A percentile compares a stretch with the other conserved stretches of the same genome.
These are phyloP conservation scores for Penicillium waksmanii DNA, from an alignment of 495 filamentous ascomycete species.

Conservation along the genomic window DNA sequence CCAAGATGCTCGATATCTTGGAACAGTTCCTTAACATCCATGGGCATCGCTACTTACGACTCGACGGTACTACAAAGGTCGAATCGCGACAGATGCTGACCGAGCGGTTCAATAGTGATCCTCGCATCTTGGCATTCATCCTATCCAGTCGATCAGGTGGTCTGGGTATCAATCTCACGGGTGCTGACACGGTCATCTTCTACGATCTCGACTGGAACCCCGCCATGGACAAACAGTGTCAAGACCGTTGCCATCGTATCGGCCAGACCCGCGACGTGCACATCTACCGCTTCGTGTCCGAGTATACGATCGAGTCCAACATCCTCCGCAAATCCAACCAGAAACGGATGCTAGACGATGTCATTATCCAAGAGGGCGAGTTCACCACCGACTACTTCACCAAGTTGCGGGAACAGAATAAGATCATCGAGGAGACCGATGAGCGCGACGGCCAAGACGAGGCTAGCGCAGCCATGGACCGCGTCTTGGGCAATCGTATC, in stretches of 20 bases:
- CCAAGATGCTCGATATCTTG: conserved; percentile 94
- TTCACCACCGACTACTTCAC: conserved; percentile 99
- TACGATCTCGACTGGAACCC: conserved; percentile 99
- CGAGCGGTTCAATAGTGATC: conserved; percentile 95
- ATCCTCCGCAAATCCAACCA: conserved; percentile 96
- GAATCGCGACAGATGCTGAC: conserved; percentile 95
- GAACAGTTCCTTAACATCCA: conserved; percentile 99
- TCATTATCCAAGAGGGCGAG: conserved; percentile 97
- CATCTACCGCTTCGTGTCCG: conserved; percentile 95
- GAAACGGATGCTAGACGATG: conserved; percentile 96
- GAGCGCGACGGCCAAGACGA: conserved; percentile 63
- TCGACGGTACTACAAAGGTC: conserved; percentile 92
- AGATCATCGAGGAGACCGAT: conserved; percentile 68
- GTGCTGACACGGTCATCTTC: conserved; percentile 98
- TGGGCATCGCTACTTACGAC: conserved; percentile 91
- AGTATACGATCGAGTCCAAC: conserved; percentile 98
- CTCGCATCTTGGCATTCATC: conserved; percentile 91
- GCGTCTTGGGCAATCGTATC: conserved; percentile 68
- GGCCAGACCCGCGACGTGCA: conserved; percentile 98
- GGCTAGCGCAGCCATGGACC: conserved; percentile 82
- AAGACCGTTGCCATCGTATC: conserved; percentile 96
- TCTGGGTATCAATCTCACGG: conserved; percentile 94
- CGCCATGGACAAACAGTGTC: conserved; percentile 99
- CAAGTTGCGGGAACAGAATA: conserved; percentile 69
- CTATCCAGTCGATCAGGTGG: conserved; percentile 93